Evolutionary conservation across 2,329 filamentous ascomycete genomes (phyloP), one percentile per base, ranked within the genome.

Genomic region (Colletotrichum falcatum): DNA sequence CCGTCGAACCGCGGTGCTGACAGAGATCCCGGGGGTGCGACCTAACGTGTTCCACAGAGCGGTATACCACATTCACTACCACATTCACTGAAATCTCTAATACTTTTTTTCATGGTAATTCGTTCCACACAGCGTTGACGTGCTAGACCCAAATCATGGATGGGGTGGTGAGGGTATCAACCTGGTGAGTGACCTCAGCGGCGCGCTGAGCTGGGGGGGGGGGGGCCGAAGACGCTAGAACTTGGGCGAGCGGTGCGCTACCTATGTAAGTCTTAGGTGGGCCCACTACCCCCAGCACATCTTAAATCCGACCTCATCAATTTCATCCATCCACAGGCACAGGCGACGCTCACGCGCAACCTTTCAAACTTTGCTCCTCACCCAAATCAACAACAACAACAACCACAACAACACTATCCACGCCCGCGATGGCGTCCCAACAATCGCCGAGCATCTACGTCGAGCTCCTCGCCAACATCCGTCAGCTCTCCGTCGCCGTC

Each of bases 381-480:
- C 49, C 23, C 39, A n/a, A n/a, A n/a, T n/a, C n/a, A n/a, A n/a
- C n/a, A n/a, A n/a, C n/a, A n/a, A n/a, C n/a, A n/a, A n/a, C n/a
- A n/a, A n/a, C 30, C 30, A 3, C 30, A 12, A 2, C 65, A 56
- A 26, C n/a, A 33, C 42, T 33, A 30, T 9, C 59, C 14, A 9
- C 23, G 28, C 35, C 39, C 51, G 39, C 59, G 11, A 71, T 71
- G 68, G 16, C 59, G n/a, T 59, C 68, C 9, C 62, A 42, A 12
- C n/a, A 61, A 48, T 30, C 16, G 49, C 68, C 53, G 14, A 59
- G 79, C 2, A 83, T 92, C 28, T 91, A 92, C 76, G 89, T 90
- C 6, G 90, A 92, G 79, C 83, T 91, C 1, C 84, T 92, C 3
- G 82, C 86, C 35, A 91, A 91, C 70, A 90, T 92, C 73, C 84